Conservation (phyloP, 2,329 filamentous ascomycete species). For the Fusarium mangiferae region DNA sequence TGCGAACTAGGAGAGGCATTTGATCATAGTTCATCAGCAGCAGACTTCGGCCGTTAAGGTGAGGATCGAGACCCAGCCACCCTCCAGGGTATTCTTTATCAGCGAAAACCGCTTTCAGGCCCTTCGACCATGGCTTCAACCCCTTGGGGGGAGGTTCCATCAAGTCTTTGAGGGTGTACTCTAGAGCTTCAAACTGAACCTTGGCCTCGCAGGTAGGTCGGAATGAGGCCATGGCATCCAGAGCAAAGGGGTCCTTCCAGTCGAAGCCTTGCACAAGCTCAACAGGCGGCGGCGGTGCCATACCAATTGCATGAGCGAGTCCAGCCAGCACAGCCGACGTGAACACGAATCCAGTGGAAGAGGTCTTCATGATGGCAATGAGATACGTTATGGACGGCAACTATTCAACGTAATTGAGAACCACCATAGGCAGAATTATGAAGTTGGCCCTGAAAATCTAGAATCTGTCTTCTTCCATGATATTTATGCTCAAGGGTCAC, state of each 20-base stretch:
- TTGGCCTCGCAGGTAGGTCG: constrained; percentile 49
- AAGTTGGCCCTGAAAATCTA: neutral
- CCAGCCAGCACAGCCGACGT: constrained; percentile 16
- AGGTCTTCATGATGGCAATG: constrained; percentile 39
- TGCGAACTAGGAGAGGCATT: constrained; percentile 55
- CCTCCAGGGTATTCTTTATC: constrained; percentile 60
- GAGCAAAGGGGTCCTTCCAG: constrained; percentile 55
- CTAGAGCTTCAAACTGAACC: constrained; percentile 50
- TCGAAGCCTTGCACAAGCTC: constrained; percentile 53
- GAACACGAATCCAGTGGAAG: constrained; percentile 3
- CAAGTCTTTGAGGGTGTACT: constrained; percentile 58
- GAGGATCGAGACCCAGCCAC: constrained; percentile 64
- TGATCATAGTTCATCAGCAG: constrained; percentile 58
- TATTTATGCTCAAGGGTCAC: constrained; percentile 26
- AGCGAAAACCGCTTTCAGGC: constrained; percentile 54
- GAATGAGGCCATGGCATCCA: constrained; percentile 45
- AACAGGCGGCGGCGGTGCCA: constrained; percentile 45
- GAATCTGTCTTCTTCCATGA: neutral
- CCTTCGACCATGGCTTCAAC: constrained; percentile 52
- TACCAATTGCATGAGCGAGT: constrained; percentile 42
- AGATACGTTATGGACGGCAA: neutral
- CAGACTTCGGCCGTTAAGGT: constrained; percentile 60
- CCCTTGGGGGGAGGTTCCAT: constrained; percentile 51
- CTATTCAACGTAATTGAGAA: neutral
- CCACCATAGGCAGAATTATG: neutral